phyloP scores from a whole-genome alignment of 805 yeast genomes.

The Metschnikowia kofuensis region DNA sequence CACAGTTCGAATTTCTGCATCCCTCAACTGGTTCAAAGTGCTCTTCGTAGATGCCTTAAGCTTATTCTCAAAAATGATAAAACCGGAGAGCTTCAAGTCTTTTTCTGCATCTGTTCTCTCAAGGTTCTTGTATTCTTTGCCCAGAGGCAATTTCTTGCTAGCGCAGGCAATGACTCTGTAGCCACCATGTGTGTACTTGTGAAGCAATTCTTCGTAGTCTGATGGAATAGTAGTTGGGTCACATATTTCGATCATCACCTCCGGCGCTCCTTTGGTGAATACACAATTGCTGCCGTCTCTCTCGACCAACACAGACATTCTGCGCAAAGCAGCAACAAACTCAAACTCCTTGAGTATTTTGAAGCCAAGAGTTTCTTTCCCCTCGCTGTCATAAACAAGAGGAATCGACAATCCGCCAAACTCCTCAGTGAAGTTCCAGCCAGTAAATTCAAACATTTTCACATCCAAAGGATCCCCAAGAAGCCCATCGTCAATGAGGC shows the following conservation, averaged over 20 bases:
- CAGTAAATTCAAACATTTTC: conserved; percentile 90
- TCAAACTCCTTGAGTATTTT: conserved; percentile 60
- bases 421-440: conserved; percentile 74
- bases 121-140: conserved; percentile 17
- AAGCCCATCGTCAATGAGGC: conserved; percentile 71
- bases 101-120: conserved; percentile 67
- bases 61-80: conserved; percentile 89
- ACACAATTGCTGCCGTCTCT: conserved; percentile 19
- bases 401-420: conserved; percentile 28
- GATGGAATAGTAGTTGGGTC: conserved; percentile 65
- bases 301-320: conserved; percentile 81
- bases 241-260: conserved; percentile 80
- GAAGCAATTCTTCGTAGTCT: conserved; percentile 69
- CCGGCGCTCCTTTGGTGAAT: conserved; percentile 96
- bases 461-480: conserved; percentile 93
- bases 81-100: conserved; percentile 74
- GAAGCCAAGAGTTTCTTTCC: conserved; percentile 22
- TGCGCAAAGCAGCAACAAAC: conserved; percentile 76
- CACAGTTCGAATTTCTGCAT: conserved; percentile 74
- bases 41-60: conserved; percentile 65
- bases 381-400: conserved; percentile 16
- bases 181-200: conserved; percentile 89
- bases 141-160: conserved; percentile 43
- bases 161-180: conserved; percentile 96
- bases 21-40: conserved; percentile 56